Percentiles rank a stretch among this genome's conserved stretches.
Evolutionary conservation across 2,329 filamentous ascomycete species (phyloP).

Genomic region (Ampelomyces quisqualis): DNA sequence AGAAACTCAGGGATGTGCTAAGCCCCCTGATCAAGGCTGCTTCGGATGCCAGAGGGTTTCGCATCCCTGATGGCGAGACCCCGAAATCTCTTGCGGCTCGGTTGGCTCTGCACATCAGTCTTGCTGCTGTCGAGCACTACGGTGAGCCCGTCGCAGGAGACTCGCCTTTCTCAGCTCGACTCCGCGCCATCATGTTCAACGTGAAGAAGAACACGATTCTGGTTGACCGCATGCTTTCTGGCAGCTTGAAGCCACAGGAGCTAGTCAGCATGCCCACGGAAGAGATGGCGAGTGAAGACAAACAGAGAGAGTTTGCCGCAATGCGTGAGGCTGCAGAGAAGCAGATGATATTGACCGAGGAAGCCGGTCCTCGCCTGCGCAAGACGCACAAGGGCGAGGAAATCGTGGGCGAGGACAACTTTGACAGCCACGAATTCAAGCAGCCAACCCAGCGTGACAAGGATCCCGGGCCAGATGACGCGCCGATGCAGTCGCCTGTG

Average conservation of each 20-base stretch:
- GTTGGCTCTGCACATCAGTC: slow-evolving; percentile 78
- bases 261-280: slow-evolving; percentile 86
- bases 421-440: slow-evolving; percentile 31
- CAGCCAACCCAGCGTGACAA: slow-evolving; percentile 29
- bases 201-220: slow-evolving; percentile 84
- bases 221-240: slow-evolving; percentile 71
- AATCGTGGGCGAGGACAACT: slow-evolving; percentile 71
- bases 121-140: slow-evolving; percentile 60
- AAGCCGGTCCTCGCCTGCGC: slow-evolving; percentile 71
- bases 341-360: slow-evolving; percentile 77
- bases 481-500: slow-evolving; percentile 17
- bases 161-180: slow-evolving; percentile 61
- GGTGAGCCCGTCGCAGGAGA: slow-evolving; percentile 49
- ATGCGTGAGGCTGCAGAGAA: slow-evolving; percentile 78
- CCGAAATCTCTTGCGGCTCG: slow-evolving; percentile 66
- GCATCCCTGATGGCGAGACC: slow-evolving; percentile 63
- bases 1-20: slow-evolving; percentile 70
- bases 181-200: slow-evolving; percentile 79
- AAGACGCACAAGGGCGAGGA: slow-evolving; percentile 96
- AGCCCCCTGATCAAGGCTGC: slow-evolving; percentile 64
- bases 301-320: slow-evolving; percentile 73
- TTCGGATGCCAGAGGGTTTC: slow-evolving; percentile 65
- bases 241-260: slow-evolving; percentile 68
- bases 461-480: slow-evolving; percentile 29
- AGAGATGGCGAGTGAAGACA: slow-evolving; percentile 88